Base-by-base conservation (phyloP, 768 basidiomycete genomes). In the Dioszegia crocea region DNA sequence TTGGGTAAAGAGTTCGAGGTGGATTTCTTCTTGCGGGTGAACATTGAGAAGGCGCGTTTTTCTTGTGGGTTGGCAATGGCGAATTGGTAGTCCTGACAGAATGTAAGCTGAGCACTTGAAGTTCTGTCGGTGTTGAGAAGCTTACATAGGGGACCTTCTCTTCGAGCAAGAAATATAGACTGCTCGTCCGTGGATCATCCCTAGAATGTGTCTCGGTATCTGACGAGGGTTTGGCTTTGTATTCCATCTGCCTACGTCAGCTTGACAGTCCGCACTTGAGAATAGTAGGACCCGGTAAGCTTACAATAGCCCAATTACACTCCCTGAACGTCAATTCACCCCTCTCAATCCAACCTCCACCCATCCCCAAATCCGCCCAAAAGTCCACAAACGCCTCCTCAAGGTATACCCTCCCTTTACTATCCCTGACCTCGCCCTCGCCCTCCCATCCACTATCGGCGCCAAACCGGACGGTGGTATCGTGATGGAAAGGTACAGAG, bases 371-470 rank as follows among this genome's bases (percentile, higher is more conserved):
- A 63, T 81, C 80, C 29, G 75, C 78, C 77, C 78, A 67, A 83
- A 86, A 50, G 85, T 91, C 90, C 27, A 97, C 69, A 74, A 98
- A 97, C 0, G 87, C 83, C 76, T 91, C 91, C 72, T 99, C 94
- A 40, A 98, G 26, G 23, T 63, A 69, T 19, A 61, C 66, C 51
- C 64, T 62, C 41, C 62, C 68, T 43, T 61, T 67, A 23, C 38
- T 55, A 63, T 70, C 73, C 21, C 52, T 24, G 3, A 57, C 47
- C 9, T 61, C 58, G 16, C 46, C 41, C 23, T 57, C 68, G 68
- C 88, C 88, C 65, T 90, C 88, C 51, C 51, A 53, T 9, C 38
- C 51, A 23, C 51, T 53, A 16, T 3, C 23, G 10, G 79, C 77
- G 4, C 88, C 89, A 36, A 72, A 59, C 86, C 89, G 84, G 0